A percentile compares a stretch with the other conserved stretches of the same genome.
Evolutionary conservation across 192 early-diverging fungal genomes (phyloP).

Genomic region (Allomyces arbusculus): DNA sequence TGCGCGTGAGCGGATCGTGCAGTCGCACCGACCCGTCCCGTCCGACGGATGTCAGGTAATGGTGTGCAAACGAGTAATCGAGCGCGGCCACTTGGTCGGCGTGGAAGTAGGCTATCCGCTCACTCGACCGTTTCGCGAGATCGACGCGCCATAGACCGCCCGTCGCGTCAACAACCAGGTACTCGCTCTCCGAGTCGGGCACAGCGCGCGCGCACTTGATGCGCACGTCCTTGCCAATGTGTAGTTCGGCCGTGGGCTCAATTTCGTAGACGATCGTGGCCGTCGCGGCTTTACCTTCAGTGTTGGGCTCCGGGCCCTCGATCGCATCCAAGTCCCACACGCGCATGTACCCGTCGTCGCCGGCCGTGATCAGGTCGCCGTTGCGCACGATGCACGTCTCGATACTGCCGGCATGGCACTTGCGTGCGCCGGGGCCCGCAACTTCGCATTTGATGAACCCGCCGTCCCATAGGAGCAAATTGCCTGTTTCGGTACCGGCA

Average conservation of each 20-base stretch:
- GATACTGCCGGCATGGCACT: conserved; percentile 27
- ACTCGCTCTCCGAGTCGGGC: conserved; percentile 11
- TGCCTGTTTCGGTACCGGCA: conserved; percentile 36
- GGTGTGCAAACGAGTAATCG: neutral
- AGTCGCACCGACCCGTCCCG: neutral
- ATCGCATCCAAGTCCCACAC: conserved; percentile 43
- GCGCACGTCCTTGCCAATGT: conserved; percentile 29
- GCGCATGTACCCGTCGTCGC: conserved; percentile 34
- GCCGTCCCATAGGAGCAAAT: conserved; percentile 41
- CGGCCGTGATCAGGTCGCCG: conserved; percentile 31
- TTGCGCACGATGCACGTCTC: conserved; percentile 26
- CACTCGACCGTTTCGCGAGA: neutral
- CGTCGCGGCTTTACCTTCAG: neutral
- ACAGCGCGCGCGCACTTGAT: neutral
- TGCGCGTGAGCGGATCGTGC: neutral
- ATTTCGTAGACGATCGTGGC: conserved; percentile 29
- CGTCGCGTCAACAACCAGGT: conserved; percentile 20
- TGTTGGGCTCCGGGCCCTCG: conserved; percentile 7
- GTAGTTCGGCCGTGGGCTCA: conserved; percentile 33
- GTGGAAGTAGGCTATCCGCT: neutral
- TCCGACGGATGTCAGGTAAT: neutral
- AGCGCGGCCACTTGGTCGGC: neutral
- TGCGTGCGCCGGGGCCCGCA: conserved; percentile 17
- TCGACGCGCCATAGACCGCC: neutral
- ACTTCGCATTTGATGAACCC: conserved; percentile 46